Evolutionary conservation across 2,329 filamentous ascomycete species (phyloP), one percentile per base, ranked within the genome.

Genomic region (Aureobasidium sp.): DNA sequence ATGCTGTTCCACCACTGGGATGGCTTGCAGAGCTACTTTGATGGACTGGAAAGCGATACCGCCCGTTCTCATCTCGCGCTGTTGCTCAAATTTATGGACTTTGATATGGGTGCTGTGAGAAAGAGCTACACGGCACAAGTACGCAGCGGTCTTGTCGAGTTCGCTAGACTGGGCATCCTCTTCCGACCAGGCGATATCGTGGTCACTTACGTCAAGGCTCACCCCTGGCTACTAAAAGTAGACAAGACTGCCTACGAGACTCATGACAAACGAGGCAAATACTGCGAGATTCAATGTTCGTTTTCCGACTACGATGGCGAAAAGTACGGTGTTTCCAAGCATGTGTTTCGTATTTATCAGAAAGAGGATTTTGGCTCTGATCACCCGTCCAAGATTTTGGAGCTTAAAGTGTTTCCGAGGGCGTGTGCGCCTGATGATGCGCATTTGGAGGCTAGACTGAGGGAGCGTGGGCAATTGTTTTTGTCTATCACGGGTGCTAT

Each of bases 1-100:
- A 54, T 54, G 35, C 9, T 54, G 35, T 54, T 54, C n/a, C 50
- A 54, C 17, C 50, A 54, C 14, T 54, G 50, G 50, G 49, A 53
- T 15, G 49, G 17, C 17, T 42, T 54, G 37, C 35, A 40, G 8
- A 40, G 19, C 11, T 31, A 54, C 17, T 31, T 6, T 11, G 17
- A 24, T 3, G 24, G 31, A 4, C 3, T 54, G 35, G 17, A 42
- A 17, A 37, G 39, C 19, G 49, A 39, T 15, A 15, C 31, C 17
- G 49, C 49, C 3, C 49, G 22, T n/a, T 24, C 31, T 7, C 49
- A 53, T 27, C 19, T 53, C 12, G 33, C 11, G 1, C 14, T 53
- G 7, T 19, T 54, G 37, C n/a, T 54, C 4, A 35, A 31, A 2
- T 54, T 54, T 9, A 54, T 54, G 50, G 50, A 40, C 1, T 54